Conservation (phyloP, 2,329 filamentous ascomycete species). For the Microthyrium microscopicum region DNA sequence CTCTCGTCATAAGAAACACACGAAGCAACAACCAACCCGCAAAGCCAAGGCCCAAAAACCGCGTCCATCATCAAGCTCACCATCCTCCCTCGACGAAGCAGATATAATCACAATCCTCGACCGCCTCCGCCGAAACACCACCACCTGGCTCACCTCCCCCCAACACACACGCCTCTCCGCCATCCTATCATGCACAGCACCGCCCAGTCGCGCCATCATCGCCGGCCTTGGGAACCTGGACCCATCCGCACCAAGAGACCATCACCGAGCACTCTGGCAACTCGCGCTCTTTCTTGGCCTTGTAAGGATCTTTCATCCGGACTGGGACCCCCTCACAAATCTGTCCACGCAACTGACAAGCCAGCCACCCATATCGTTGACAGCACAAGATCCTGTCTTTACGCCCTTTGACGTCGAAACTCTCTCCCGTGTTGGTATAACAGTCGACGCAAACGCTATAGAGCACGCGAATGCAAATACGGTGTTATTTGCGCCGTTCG, state of each 20-base stretch:
- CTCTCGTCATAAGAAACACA: too few species aligned
- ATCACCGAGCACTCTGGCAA: conserved; percentile 5
- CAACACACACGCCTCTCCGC: neutral
- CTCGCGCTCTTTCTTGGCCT: conserved; percentile 4
- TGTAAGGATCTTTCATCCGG: neutral
- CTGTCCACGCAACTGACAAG: neutral
- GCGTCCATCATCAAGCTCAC: too few species aligned
- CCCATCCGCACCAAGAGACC: neutral
- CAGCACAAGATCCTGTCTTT: conserved; percentile 7
- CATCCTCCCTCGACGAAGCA: too few species aligned
- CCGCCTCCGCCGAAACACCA: too few species aligned
- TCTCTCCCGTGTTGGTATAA: conserved; percentile 3
- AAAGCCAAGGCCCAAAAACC: too few species aligned
- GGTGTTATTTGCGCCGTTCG: conserved; percentile 7
- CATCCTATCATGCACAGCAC: neutral
- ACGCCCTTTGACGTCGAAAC: conserved; percentile 3
- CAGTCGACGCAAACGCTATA: neutral
- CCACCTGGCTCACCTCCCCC: neutral
- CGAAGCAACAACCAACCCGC: too few species aligned
- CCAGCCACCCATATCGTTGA: neutral
- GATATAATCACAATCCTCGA: too few species aligned
- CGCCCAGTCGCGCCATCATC: neutral
- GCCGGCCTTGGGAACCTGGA: conserved; percentile 1
- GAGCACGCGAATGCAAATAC: neutral
- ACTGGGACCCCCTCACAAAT: neutral